Conservation (phyloP, 139 green algal genomes). For the Pycnococcus provasolii region DNA sequence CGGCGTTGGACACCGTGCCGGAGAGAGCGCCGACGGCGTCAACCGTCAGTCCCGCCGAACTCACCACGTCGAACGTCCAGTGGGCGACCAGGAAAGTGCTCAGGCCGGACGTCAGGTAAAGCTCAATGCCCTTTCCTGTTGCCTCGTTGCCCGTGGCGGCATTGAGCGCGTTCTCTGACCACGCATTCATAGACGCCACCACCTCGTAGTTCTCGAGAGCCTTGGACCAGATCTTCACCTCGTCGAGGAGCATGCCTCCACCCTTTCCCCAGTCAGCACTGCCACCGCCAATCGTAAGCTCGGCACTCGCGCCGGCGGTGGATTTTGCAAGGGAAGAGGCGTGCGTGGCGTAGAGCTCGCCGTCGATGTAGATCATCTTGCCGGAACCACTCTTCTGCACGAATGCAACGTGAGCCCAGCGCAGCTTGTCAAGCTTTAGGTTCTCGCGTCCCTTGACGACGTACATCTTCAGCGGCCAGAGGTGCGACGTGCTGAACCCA, state of each 20-base stretch:
- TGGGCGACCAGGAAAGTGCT: background rate
- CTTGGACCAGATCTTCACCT: conserved; percentile 21
- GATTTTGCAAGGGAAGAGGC: background rate
- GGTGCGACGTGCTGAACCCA: conserved; percentile 1
- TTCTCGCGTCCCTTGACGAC: background rate
- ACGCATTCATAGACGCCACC: conserved; percentile 6
- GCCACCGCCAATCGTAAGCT: background rate
- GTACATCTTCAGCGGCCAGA: conserved; percentile 16
- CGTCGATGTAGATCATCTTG: conserved; percentile 13
- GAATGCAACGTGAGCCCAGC: background rate
- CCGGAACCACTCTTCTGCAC: background rate
- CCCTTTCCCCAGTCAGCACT: background rate
- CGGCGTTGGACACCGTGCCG: background rate
- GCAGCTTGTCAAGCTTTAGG: too few relatives aligned
- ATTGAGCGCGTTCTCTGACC: background rate
- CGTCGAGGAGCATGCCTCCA: conserved; percentile 3
- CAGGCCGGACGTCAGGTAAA: background rate
- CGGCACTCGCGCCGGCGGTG: background rate
- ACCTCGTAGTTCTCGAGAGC: conserved; percentile 20
- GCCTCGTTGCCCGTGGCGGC: background rate
- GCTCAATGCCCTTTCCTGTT: background rate
- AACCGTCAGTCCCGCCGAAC: background rate
- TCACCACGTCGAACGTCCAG: conserved; percentile 7
- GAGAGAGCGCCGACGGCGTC: background rate
- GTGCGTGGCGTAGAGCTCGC: conserved; percentile 3